Conservation (phyloP, 768 basidiomycete species). For the Agrocybe chaxingu region DNA sequence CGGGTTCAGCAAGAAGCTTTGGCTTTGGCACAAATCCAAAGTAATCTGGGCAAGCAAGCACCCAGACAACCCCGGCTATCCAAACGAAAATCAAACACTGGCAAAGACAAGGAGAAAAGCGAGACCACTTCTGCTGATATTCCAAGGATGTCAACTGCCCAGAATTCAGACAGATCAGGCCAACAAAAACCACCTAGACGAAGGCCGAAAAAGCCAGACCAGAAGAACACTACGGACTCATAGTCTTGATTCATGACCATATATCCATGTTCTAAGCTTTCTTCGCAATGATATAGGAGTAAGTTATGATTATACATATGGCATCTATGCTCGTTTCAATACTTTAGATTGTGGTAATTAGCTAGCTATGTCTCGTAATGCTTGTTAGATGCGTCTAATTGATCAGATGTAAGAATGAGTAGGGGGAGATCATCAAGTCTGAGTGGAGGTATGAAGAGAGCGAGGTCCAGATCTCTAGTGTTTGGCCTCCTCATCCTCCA, state of each 20-base stretch:
- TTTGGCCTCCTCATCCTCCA: constrained; percentile 4
- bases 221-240: constrained; percentile 1
- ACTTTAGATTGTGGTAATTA: not conserved
- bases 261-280: constrained; percentile 6
- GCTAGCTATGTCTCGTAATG: too few species aligned
- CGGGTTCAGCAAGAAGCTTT: constrained; percentile 54
- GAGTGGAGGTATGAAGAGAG: not conserved
- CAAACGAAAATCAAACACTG: not conserved
- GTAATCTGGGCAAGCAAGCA: constrained; percentile 1
- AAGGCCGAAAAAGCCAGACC: constrained; percentile 10
- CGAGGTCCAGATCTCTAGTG: not conserved
- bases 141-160: not conserved
- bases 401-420: too few species aligned
- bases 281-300: not conserved
- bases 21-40: constrained; percentile 21
- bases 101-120: not conserved
- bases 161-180: not conserved
- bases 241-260: not conserved
- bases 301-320: constrained; percentile 5
- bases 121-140: not conserved
- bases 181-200: constrained; percentile 3
- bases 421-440: not conserved
- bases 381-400: too few species aligned
- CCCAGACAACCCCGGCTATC: constrained; percentile 6
- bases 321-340: constrained; percentile 1